phyloP scores from a whole-genome alignment of 768 basidiomycete species.

The Hygrocybe coccinea region DNA sequence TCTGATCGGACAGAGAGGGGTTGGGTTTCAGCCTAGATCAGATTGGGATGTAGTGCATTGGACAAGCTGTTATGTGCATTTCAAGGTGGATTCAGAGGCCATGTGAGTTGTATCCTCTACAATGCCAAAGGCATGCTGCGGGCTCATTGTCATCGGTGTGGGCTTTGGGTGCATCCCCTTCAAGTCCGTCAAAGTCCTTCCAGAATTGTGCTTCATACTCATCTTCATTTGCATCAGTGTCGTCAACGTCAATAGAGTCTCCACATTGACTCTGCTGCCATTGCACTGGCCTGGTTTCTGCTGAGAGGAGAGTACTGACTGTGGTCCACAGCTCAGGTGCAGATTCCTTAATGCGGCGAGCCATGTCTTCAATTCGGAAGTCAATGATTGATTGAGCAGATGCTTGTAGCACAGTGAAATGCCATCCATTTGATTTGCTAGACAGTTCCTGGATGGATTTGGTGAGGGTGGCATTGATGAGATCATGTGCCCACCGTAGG shows the following conservation, averaged over 20 bases:
- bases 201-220: neutral
- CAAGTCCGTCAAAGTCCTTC: no score
- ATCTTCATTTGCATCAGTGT: neutral
- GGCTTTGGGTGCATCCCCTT: neutral
- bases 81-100: no score
- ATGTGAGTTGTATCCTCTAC: no score
- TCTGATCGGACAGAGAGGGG: no score
- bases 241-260: neutral
- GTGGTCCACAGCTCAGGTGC: neutral
- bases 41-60: no score
- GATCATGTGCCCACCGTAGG: neutral
- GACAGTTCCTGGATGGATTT: neutral
- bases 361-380: conserved; percentile 2
- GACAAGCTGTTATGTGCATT: no score
- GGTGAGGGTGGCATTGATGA: neutral
- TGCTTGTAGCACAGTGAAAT: neutral
- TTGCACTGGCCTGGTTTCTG: no score
- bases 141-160: no score
- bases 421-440: neutral
- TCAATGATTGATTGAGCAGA: neutral
- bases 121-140: neutral
- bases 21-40: no score
- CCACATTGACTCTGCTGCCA: no score
- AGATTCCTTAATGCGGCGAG: neutral
- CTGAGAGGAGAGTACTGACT: neutral